These are phyloP conservation scores for Akanthomyces dipterigenus DNA, from an alignment of 2,329 filamentous ascomycete genomes.

Conservation along the genomic window DNA sequence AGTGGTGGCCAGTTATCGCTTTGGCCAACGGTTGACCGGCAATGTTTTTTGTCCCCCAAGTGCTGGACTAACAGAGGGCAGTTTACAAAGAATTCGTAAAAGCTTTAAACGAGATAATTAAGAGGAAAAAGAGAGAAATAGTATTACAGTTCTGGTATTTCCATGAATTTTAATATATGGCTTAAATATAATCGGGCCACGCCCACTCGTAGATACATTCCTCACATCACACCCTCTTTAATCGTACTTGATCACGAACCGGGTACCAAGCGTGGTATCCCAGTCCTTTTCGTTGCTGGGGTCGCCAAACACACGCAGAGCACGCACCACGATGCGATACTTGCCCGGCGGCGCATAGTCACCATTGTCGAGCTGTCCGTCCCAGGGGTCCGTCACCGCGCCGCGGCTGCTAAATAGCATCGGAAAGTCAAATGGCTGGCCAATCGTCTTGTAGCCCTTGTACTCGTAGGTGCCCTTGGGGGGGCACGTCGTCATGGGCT, in stretches of 20 bases:
- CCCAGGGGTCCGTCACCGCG: slow-evolving; percentile 28
- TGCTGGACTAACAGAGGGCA: no score
- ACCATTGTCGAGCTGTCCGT: slow-evolving; percentile 41
- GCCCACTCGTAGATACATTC: background rate
- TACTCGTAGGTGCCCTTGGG: slow-evolving; percentile 24
- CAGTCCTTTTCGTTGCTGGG: slow-evolving; percentile 37
- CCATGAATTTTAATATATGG: background rate
- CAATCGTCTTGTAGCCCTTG: slow-evolving; percentile 35
- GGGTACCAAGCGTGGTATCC: slow-evolving; percentile 34
- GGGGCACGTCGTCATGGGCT: slow-evolving; percentile 29
- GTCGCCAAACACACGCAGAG: slow-evolving; percentile 46
- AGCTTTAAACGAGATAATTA: no score
- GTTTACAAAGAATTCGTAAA: no score
- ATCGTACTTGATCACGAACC: slow-evolving; percentile 40
- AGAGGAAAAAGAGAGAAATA: no score
- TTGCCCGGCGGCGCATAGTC: slow-evolving; percentile 40
- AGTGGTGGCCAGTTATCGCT: no score
- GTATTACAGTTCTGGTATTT: no score
- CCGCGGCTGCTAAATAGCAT: slow-evolving; percentile 24
- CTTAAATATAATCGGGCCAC: background rate
- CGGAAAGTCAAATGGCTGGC: slow-evolving; percentile 38
- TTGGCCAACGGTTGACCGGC: no score
- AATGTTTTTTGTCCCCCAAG: no score
- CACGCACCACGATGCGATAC: slow-evolving; percentile 43
- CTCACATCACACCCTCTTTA: background rate